phyloP scores from a whole-genome alignment of 2,329 filamentous ascomycete species.

The Tolypocladium paradoxum region DNA sequence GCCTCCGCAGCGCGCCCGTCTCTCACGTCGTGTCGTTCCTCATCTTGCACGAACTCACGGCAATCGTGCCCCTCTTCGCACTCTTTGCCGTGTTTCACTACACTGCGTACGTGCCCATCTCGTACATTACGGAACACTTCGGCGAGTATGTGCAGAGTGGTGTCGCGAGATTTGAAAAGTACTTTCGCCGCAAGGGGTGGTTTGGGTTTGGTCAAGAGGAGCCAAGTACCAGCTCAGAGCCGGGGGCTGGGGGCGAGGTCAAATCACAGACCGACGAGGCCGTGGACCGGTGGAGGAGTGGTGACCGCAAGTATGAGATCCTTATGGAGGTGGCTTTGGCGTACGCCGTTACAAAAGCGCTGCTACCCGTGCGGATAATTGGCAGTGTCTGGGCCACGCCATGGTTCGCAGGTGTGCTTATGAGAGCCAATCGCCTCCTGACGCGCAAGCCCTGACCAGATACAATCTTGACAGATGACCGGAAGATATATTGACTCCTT shows the following conservation, averaged over 20 bases:
- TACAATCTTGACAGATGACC: neutral
- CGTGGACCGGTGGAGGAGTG: constrained; percentile 24
- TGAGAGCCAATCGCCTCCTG: constrained; percentile 26
- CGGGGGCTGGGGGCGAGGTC: constrained; percentile 9
- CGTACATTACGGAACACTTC: constrained; percentile 38
- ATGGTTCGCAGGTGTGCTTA: constrained; percentile 68
- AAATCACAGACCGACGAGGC: constrained; percentile 13
- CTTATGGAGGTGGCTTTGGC: constrained; percentile 69
- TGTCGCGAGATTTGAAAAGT: constrained; percentile 64
- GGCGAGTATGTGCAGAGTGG: constrained; percentile 47
- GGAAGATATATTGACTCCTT: neutral
- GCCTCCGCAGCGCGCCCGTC: constrained; percentile 64
- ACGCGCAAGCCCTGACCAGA: constrained; percentile 14
- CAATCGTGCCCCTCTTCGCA: constrained; percentile 66
- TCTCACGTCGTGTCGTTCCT: constrained; percentile 81
- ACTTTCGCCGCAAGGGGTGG: constrained; percentile 72
- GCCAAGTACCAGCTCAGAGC: constrained; percentile 2
- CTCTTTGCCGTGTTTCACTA: constrained; percentile 75
- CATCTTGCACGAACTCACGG: constrained; percentile 84
- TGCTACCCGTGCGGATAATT: constrained; percentile 67
- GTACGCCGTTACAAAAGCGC: constrained; percentile 78
- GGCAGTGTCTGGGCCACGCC: constrained; percentile 82
- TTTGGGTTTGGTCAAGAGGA: constrained; percentile 46
- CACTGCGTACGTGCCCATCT: constrained; percentile 57
- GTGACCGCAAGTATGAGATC: constrained; percentile 41